These are phyloP conservation scores for Wickerhamiella siamensis DNA, from an alignment of 805 yeast species.

Conservation along the genomic window DNA sequence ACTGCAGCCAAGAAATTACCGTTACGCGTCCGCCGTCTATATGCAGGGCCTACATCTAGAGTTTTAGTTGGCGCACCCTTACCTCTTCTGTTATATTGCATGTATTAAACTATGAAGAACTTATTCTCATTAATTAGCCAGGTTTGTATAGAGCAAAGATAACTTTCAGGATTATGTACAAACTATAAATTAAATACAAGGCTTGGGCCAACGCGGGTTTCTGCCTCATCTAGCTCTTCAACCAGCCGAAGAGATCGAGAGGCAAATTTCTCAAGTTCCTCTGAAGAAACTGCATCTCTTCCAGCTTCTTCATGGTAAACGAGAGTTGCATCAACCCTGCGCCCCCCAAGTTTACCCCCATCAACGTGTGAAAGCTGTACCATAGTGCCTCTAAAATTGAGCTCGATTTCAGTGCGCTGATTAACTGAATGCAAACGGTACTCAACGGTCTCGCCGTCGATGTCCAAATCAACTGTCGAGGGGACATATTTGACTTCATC, in stretches of 20 bases:
- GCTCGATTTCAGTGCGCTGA: slow-evolving; percentile 34
- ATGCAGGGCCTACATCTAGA: too few species aligned
- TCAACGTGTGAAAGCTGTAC: slow-evolving; percentile 36
- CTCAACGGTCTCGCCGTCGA: slow-evolving; percentile 28
- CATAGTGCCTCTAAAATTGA: slow-evolving; percentile 24
- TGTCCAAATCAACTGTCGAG: slow-evolving; percentile 27
- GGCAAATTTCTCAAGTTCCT: background rate
- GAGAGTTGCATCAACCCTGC: slow-evolving; percentile 35
- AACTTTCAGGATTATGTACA: background rate
- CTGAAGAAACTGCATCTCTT: background rate
- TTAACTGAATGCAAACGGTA: slow-evolving; percentile 33
- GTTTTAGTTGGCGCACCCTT: too few species aligned
- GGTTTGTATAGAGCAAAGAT: too few species aligned
- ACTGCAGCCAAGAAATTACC: too few species aligned
- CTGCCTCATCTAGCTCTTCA: background rate
- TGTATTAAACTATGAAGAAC: too few species aligned
- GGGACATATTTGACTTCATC: slow-evolving; percentile 26
- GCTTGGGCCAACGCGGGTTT: background rate
- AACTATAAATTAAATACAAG: background rate
- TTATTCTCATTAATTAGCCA: too few species aligned
- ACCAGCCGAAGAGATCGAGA: background rate
- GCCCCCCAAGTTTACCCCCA: slow-evolving; percentile 47
- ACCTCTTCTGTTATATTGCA: too few species aligned
- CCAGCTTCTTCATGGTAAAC: slow-evolving; percentile 24
- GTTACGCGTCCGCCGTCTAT: too few species aligned